Evolutionary conservation across 2,329 filamentous ascomycete species (phyloP), one percentile per base, ranked within the genome.

Genomic region (Lecanoromycetidae sp.): DNA sequence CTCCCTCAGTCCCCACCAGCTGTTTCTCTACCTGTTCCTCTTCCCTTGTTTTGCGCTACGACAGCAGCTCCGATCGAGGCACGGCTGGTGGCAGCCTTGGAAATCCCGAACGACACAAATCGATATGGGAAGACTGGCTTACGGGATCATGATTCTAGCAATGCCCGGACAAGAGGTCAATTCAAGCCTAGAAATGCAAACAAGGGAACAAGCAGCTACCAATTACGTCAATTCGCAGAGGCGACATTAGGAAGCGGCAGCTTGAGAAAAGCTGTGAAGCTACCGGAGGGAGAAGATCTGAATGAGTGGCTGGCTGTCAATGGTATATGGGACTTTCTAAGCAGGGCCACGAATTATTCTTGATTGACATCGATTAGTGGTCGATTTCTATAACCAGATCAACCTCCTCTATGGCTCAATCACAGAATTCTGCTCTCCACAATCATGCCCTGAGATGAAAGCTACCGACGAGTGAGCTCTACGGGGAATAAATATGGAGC

Each of bases 301-400:
- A 94, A 95, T 63, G 91, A 98, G 67, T 98, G 91, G 91, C 69
- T 98, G 52, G 91, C 91, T 23, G 91, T 98, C 58, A 98, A 98
- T 69, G 84, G 88, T 94, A 71, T n/a, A n/a, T n/a, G n/a, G n/a
- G n/a, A n/a, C n/a, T n/a, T n/a, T n/a, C n/a, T n/a, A n/a, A n/a
- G n/a, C n/a, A n/a, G n/a, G n/a, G n/a, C n/a, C n/a, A n/a, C n/a
- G n/a, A n/a, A 25, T 29, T 8, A 43, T 25, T 27, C 17, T 35
- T 26, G 23, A 13, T 26, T 36, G 25, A 41, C 57, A n/a, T n/a
- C n/a, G n/a, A n/a, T n/a, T n/a, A 94, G 88, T 98, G 71, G 91
- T 98, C 71, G 91, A 98, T 68, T 98, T 98, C 68, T 98, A 98
- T 78, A 98, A 98, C 71, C 91, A 98, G 68, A 94, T 98, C 72